A percentile compares a stretch with the other conserved stretches of the same genome.
Evolutionary conservation across 2,329 filamentous ascomycete genomes (phyloP).

Genomic region (Botryosphaeria agaves): DNA sequence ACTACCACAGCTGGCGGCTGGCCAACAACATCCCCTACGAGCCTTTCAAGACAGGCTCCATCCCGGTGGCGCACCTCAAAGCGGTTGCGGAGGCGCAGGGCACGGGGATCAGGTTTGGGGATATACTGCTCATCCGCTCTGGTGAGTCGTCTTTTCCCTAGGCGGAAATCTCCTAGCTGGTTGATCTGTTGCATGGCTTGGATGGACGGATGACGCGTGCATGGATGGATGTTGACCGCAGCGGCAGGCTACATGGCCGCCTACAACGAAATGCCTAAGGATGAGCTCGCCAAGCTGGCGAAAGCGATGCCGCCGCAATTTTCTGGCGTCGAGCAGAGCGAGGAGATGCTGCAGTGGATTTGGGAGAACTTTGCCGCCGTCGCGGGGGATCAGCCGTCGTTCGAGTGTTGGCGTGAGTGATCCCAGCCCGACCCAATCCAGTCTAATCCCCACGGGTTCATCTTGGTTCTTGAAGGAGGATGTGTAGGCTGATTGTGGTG

Average conservation of each 20-base stretch:
- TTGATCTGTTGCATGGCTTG: neutral
- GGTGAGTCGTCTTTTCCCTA: conserved; percentile 1
- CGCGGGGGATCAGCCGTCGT: conserved; percentile 19
- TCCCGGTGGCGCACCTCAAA: conserved; percentile 22
- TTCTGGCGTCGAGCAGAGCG: conserved; percentile 29
- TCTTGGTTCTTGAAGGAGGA: no score
- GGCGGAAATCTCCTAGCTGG: neutral
- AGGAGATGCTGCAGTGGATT: conserved; percentile 24
- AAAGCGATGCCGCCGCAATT: conserved; percentile 23
- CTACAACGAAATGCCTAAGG: conserved; percentile 18
- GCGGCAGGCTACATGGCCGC: conserved; percentile 24
- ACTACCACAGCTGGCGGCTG: conserved; percentile 32
- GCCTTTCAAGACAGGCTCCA: conserved; percentile 16
- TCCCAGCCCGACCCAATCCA: neutral
- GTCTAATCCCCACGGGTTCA: neutral
- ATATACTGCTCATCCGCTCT: conserved; percentile 33
- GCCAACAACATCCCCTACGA: conserved; percentile 21
- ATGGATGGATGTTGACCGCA: neutral
- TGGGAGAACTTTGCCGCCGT: conserved; percentile 21
- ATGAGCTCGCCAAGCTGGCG: conserved; percentile 20
- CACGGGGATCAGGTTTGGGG: conserved; percentile 36
- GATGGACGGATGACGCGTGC: conserved; percentile 1
- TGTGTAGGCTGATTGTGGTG: no score
- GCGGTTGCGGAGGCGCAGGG: conserved; percentile 28
- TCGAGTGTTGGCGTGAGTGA: conserved; percentile 17